Evolutionary conservation across 2,329 filamentous ascomycete species (phyloP), one percentile per base, ranked within the genome.

Genomic region (Ploettnerulaceae sp.): DNA sequence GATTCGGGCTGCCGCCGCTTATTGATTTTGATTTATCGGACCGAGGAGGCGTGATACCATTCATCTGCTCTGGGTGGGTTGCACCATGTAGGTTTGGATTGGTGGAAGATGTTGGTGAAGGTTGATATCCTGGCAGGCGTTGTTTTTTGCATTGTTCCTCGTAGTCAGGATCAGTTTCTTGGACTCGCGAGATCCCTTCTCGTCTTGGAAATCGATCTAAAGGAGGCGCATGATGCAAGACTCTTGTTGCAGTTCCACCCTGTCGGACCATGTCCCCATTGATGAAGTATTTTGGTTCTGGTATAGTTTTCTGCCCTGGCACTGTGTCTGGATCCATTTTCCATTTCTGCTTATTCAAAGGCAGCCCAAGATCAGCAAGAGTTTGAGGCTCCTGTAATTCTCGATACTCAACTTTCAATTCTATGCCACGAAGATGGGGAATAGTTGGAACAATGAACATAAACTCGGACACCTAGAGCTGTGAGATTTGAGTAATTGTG

Each of bases 81-180:
- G 45, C 37, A 34, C 34, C 47, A 31, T 9, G 40, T 28, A 25
- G 45, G 18, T 48, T 44, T 7, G 52, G 49, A 33, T 46, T 49
- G 11, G 29, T 44, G 18, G 43, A 39, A 17, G 50, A 49, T 14
- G 45, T 28, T n/a, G 47, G 43, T 17, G 47, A 49, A 11, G 49
- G 15, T 2, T 46, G 50, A 34, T 41, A 52, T 3, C 24, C 43
- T 11, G 47, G 39, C 4, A 81, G 67, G n/a, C 75, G 75, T 61
- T 82, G 77, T 49, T 80, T 74, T 43, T 71, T 64, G 58, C 75
- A 80, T 14, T 81, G 63, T 24, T 69, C 69, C 20, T 66, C 66
- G 53, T 80, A 82, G 22, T 81, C 77, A 2, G 77, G 73, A 40
- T 82, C 79, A 34, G 75, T 69, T 5, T 75, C 71, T 9, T 69